phyloP scores from a whole-genome alignment of 23 red algal genomes.

The Agarophyton chilense region DNA sequence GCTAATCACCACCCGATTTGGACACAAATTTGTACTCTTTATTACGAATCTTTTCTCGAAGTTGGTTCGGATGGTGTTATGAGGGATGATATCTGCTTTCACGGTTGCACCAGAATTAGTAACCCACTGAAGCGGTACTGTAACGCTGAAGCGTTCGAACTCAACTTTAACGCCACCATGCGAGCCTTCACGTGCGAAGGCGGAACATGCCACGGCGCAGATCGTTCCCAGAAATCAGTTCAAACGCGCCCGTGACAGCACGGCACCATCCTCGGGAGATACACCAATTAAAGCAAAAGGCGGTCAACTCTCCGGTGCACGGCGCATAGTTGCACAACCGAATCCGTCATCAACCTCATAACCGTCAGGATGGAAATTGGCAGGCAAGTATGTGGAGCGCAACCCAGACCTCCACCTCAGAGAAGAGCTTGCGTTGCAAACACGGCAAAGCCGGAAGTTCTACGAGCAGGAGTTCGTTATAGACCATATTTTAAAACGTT shows the following conservation, averaged over 20 bases:
- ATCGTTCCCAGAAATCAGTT: neutral
- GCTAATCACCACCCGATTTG: neutral
- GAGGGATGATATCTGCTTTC: no score
- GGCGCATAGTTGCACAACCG: neutral
- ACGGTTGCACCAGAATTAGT: slow-evolving; percentile 3
- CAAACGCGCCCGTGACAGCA: neutral
- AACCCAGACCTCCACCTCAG: no score
- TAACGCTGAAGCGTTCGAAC: no score
- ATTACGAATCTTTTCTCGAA: slow-evolving; percentile 45
- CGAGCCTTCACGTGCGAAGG: neutral
- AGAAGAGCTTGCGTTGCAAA: neutral
- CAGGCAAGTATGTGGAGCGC: neutral
- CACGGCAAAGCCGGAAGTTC: neutral
- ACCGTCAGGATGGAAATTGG: neutral
- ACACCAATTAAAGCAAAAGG: neutral
- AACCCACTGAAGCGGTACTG: neutral
- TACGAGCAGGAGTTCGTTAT: neutral
- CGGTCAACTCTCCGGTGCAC: no score
- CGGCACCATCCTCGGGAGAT: neutral
- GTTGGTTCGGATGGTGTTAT: slow-evolving; percentile 1
- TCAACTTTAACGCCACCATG: neutral
- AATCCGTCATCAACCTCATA: neutral
- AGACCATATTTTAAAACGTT: neutral
- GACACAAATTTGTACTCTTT: neutral
- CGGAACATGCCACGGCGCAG: neutral